Evolutionary conservation across 345 rosid species (phyloP), one percentile per base, ranked within the genome.

Genomic region (Triadica sebifera): DNA sequence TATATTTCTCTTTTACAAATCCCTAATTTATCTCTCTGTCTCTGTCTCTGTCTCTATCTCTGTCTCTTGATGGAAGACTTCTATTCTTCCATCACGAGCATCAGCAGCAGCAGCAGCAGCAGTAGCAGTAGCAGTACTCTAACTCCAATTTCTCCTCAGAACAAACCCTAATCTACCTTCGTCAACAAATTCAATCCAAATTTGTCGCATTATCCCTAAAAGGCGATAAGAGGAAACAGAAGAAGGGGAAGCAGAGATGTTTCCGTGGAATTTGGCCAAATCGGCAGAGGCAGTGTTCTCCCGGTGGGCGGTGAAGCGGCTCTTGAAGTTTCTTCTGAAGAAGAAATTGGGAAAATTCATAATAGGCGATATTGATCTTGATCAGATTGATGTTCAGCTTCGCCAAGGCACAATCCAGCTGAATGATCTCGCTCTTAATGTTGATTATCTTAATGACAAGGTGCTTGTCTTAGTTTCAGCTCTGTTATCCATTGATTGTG

Each of bases 311-410:
- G 82, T 90, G 86, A 95, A 87, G 92, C 87, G 90, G 81, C 83
- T 91, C 34, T 90, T 86, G 70, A 87, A 94, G 78, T 90, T 94
- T 74, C 25, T 94, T 34, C 75, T 94, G 86, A 94, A 91, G 95
- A 95, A 95, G 92, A 95, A 93, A 69, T 65, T 95, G 65, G 99
- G 99, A 47, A 79, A 88, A 78, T 86, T 95, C 41, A 84, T 95
- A 24, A 78, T 89, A 39, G 99, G 97, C 0, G 99, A 95, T 78
- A 91, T 95, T 67, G 96, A 93, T 81, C 88, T 91, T 72, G 92
- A 89, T 64, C 98, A 95, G 81, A 98, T 95, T 24, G 98, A 92
- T 76, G 89, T 94, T 68, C 98, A 93, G 89, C 98, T 95, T 52
- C 39, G 84, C 0, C 81, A 93, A 37, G 99, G 99, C 47, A 84